These are phyloP conservation scores for Chenopodium album DNA, from an alignment of 148 eudicot species.

Conservation along the genomic window DNA sequence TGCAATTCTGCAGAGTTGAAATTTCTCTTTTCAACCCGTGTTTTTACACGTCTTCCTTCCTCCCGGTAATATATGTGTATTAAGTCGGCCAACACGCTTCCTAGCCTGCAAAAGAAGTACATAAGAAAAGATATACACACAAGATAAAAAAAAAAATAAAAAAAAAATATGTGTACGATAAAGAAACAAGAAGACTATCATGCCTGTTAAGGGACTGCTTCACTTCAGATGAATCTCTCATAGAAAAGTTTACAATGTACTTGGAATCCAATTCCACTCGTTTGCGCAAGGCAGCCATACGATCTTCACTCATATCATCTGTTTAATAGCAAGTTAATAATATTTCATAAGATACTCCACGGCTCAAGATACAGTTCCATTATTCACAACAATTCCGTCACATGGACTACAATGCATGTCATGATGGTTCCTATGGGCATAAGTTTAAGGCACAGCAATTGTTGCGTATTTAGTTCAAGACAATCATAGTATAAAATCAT, in stretches of 20 bases:
- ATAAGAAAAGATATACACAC: conserved; percentile 11
- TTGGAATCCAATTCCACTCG: conserved; percentile 94
- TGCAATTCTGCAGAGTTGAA: conserved; percentile 62
- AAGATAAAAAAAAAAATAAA: background rate
- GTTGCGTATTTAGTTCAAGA: background rate
- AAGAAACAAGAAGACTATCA: conserved; percentile 11
- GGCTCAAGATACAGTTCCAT: background rate
- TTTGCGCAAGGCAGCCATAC: conserved; percentile 79
- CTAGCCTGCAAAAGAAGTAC: conserved; percentile 52
- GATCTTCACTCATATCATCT: conserved; percentile 85
- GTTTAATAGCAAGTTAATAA: conserved; percentile 27
- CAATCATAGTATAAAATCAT: background rate
- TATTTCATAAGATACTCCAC: background rate
- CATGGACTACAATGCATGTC: background rate
- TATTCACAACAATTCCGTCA: background rate
- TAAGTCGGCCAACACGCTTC: conserved; percentile 63
- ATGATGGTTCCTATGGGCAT: background rate
- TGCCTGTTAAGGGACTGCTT: conserved; percentile 80
- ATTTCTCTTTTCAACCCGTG: conserved; percentile 78
- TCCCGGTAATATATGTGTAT: conserved; percentile 71
- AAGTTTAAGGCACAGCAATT: background rate
- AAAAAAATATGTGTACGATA: background rate
- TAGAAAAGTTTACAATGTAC: conserved; percentile 50
- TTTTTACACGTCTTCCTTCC: conserved; percentile 82
- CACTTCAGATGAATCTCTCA: conserved; percentile 50